Evolutionary conservation across 352 stramenopile genomes (phyloP).

Genomic region (Globisporangium cylindrosporum): DNA sequence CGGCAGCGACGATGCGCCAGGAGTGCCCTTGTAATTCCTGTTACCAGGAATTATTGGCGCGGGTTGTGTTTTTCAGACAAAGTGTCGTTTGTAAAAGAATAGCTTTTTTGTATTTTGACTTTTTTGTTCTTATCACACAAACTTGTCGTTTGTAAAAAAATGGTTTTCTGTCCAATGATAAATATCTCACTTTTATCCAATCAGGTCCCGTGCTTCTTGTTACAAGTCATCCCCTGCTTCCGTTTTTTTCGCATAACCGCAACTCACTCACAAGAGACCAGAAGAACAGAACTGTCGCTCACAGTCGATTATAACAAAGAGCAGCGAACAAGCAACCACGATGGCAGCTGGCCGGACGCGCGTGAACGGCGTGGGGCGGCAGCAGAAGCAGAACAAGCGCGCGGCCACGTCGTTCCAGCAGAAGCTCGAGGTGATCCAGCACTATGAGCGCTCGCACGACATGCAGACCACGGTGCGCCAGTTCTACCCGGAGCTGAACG

Average conservation of each 20-base stretch:
- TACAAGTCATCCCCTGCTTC: not conserved
- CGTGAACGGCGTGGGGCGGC: constrained; percentile 11
- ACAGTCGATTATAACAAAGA: constrained; percentile 8
- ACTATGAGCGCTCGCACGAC: constrained; percentile 12
- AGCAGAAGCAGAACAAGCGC: constrained; percentile 20
- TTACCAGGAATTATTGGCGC: no score
- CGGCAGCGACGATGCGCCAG: not conserved
- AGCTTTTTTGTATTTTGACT: no score
- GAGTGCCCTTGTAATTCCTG: no score
- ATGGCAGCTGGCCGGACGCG: constrained; percentile 3
- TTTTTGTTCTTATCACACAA: no score
- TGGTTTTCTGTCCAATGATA: no score
- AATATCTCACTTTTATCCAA: not conserved
- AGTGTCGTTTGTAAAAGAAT: no score
- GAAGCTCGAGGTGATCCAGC: constrained; percentile 16
- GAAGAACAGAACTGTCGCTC: not conserved
- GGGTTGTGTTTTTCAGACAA: no score
- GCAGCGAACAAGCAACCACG: not conserved
- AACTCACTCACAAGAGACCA: not conserved
- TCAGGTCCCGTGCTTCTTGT: not conserved
- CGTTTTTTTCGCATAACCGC: not conserved
- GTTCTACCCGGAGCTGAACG: constrained; percentile 14
- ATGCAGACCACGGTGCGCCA: constrained; percentile 10
- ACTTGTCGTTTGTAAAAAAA: no score
- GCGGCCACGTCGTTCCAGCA: constrained; percentile 17